Evolutionary conservation across 257 asterid species (phyloP).

Genomic region (Plectranthus barbatus): DNA sequence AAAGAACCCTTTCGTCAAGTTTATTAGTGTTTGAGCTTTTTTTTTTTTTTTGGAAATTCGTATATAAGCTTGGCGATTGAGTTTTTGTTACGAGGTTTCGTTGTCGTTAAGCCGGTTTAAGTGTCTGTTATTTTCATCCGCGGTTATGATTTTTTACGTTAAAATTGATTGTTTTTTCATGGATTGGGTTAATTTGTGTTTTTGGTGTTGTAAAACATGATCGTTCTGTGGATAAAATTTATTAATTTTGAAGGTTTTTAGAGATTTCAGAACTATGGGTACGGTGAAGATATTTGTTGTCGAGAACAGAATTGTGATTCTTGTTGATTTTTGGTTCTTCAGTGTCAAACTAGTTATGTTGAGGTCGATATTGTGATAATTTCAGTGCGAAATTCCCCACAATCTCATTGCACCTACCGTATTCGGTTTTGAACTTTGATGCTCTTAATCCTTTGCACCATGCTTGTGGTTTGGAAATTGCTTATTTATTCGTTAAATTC

Average conservation of each 20-base stretch:
- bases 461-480: neutral
- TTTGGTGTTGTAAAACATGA: conserved; percentile 1
- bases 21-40: conserved; percentile 5
- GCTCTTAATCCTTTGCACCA: neutral
- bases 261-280: neutral
- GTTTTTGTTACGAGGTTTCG: no score
- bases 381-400: neutral
- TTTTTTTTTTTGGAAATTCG: no score
- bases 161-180: neutral
- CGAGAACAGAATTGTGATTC: neutral
- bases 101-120: neutral
- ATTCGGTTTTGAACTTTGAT: neutral
- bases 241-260: neutral
- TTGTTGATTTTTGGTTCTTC: neutral
- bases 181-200: conserved; percentile 4
- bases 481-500: neutral
- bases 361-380: neutral
- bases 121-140: neutral
- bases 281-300: neutral
- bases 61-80: no score
- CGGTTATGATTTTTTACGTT: no score
- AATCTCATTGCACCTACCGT: neutral
- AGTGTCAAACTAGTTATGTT: neutral
- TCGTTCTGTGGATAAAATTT: neutral
- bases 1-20: neutral